phyloP scores from a whole-genome alignment of 441 rosid species.

The Arabidopsis lyrata region DNA sequence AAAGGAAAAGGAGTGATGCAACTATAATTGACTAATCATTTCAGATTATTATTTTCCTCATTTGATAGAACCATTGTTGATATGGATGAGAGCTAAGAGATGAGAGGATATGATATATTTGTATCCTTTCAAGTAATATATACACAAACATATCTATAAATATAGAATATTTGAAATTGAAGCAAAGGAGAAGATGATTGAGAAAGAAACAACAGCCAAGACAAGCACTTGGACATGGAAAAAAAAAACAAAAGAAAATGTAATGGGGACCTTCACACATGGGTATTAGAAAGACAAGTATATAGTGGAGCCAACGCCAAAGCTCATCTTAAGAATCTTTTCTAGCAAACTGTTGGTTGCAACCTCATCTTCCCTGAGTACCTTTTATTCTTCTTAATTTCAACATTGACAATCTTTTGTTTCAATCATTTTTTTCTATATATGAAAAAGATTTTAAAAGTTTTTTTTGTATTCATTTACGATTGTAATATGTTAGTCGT shows the following conservation, averaged over 20 bases:
- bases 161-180: constrained; percentile 34
- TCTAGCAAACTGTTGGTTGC: constrained; percentile 54
- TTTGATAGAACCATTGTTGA: constrained; percentile 35
- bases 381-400: constrained; percentile 32
- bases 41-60: constrained; percentile 24
- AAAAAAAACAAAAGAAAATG: constrained; percentile 49
- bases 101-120: constrained; percentile 36
- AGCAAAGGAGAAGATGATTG: constrained; percentile 41
- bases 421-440: not conserved
- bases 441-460: not conserved
- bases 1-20: constrained; percentile 15
- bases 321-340: constrained; percentile 54
- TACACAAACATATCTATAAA: constrained; percentile 27
- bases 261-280: constrained; percentile 85
- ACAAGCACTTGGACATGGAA: constrained; percentile 60
- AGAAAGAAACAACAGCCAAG: constrained; percentile 70
- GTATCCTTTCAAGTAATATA: constrained; percentile 24
- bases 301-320: constrained; percentile 64
- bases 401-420: constrained; percentile 13
- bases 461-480: not conserved
- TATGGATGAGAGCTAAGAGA: constrained; percentile 37
- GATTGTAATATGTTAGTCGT: not conserved
- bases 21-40: constrained; percentile 39
- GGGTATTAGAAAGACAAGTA: constrained; percentile 55
- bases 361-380: constrained; percentile 44